Evolutionary conservation across 2,329 filamentous ascomycete genomes (phyloP), one percentile per base, ranked within the genome.

Genomic region (Diaporthe citri): DNA sequence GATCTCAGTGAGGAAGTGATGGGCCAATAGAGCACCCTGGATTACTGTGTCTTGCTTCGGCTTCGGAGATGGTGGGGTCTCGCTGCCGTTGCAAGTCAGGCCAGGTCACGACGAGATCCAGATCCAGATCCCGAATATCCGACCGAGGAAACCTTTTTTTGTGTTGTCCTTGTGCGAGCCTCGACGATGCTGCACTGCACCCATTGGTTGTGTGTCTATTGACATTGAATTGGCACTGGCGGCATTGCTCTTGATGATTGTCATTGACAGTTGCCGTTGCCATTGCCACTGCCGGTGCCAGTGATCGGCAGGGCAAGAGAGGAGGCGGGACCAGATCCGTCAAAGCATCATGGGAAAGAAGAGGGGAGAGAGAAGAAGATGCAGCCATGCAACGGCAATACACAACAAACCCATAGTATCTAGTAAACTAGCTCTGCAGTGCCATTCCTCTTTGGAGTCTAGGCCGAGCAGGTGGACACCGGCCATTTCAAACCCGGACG

Each of bases 81-180:
- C 13, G n/a, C 20, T 36, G 28, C 46, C 64, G 22, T 39, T 39
- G 64, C 64, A 67, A 17, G 64, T 67, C 64, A 67, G 64, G 64
- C 64, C 64, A 67, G 64, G 64, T 67, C 46, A 52, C 31, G 46
- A 36, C n/a, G 28, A 34, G 46, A 48, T 66, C 62, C n/a, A 67
- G 64, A 69, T 69, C 64, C 64, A 67, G 46, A 67, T 52, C 64
- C 64, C 64, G 64, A 67, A 39, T 67, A 39, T 39, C 64, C 64
- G 64, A 52, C 64, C 31, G 31, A 51, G 43, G 43, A 31, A 9
- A 36, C 20, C 43, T 51, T 51, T 66, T 66, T 66, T 25, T 17
- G 5, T 51, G 43, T 36, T 10, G 28, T 46, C 20, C 46, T 67
- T 28, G 46, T 51, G 43, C 31, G 62, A 66, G 62, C 28, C 25